Percentiles rank a stretch among this genome's conserved stretches.
phyloP scores from a whole-genome alignment of 2,329 filamentous ascomycete species.

The Penicillium sp. region DNA sequence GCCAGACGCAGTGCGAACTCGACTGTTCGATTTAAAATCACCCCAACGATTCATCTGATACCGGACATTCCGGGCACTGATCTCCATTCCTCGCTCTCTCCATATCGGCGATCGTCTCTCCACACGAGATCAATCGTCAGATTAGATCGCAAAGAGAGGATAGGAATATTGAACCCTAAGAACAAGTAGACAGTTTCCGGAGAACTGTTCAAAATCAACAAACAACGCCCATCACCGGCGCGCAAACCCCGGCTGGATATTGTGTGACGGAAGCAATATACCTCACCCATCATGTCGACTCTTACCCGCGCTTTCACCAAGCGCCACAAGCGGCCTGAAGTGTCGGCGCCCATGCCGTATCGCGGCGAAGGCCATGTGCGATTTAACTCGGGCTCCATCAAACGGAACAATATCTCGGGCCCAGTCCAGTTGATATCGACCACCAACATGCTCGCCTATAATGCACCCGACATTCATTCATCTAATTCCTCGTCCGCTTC shows the following conservation, averaged over 20 bases:
- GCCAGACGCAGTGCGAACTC: constrained; percentile 16
- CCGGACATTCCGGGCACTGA: constrained; percentile 35
- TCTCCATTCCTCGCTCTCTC: constrained; percentile 38
- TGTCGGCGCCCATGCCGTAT: constrained; percentile 49
- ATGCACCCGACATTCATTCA: constrained; percentile 76
- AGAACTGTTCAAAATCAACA: constrained; percentile 10
- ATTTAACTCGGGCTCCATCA: constrained; percentile 51
- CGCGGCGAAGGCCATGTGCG: constrained; percentile 48
- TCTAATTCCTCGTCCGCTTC: constrained; percentile 55
- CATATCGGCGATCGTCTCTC: constrained; percentile 33
- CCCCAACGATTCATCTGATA: constrained; percentile 30
- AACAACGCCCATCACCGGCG: constrained; percentile 10
- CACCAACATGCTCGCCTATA: constrained; percentile 95
- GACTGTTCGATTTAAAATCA: background rate
- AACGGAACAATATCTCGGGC: constrained; percentile 69
- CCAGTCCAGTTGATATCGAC: constrained; percentile 88
- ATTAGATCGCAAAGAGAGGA: constrained; percentile 16
- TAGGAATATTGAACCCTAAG: constrained; percentile 5
- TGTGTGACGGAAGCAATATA: constrained; percentile 8
- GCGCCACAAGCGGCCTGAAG: constrained; percentile 52
- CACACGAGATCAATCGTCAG: constrained; percentile 31
- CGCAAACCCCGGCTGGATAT: background rate
- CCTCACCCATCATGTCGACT: constrained; percentile 39
- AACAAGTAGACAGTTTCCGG: constrained; percentile 4
- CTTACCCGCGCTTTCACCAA: constrained; percentile 53